Conservation (phyloP, 495 filamentous ascomycete species). For the Neurospora hispaniola region DNA sequence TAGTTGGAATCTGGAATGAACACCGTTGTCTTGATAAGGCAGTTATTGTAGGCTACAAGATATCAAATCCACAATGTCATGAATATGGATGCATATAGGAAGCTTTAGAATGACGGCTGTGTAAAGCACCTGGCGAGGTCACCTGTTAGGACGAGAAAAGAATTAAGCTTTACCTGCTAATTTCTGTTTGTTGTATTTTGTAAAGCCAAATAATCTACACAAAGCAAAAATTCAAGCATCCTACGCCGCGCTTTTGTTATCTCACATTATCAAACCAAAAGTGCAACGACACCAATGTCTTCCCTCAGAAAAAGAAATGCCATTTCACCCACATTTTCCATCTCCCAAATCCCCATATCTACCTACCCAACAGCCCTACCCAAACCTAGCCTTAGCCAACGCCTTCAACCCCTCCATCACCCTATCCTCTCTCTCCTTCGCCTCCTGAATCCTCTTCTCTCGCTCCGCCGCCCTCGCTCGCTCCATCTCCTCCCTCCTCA, state of each 20-base stretch:
- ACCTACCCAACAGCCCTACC: constrained; percentile 9
- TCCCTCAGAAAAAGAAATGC: too few relatives aligned
- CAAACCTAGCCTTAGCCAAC: constrained; percentile 52
- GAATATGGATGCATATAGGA: background rate
- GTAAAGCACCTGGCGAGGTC: background rate
- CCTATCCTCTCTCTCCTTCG: constrained; percentile 49
- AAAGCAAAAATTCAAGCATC: background rate
- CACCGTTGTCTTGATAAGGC: background rate
- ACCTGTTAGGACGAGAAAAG: background rate
- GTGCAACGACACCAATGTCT: too few relatives aligned
- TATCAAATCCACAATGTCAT: background rate
- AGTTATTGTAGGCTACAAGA: background rate
- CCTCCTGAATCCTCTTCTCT: constrained; percentile 48
- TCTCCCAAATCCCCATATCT: background rate
- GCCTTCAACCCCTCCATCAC: constrained; percentile 56
- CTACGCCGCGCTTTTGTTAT: too few relatives aligned
- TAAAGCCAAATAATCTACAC: background rate
- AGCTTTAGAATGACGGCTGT: background rate
- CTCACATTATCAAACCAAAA: too few relatives aligned
- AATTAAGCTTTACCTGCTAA: too few relatives aligned
- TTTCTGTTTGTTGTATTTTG: background rate
- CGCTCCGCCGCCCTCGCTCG: constrained; percentile 50
- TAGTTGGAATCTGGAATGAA: background rate
- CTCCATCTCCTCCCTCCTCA: constrained; percentile 52
- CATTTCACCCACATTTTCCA: background rate